phyloP scores from a whole-genome alignment of 768 basidiomycete species.

The Sporobolomyces phaffii region DNA sequence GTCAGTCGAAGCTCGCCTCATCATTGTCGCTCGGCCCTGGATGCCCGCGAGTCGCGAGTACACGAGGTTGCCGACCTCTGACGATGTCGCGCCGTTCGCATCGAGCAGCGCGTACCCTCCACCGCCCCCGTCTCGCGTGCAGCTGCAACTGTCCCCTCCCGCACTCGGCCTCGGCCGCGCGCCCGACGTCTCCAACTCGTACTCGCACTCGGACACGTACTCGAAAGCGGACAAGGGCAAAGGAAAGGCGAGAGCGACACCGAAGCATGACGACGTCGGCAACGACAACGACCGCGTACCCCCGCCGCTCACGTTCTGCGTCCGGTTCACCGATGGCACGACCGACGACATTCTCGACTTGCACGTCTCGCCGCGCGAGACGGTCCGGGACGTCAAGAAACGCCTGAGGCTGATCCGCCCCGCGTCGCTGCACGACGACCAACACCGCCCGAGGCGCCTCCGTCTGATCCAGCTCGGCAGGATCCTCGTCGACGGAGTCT shows the following conservation, averaged over 20 bases:
- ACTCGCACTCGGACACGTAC: not conserved
- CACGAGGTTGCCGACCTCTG: not conserved
- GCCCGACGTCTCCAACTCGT: too few relatives aligned
- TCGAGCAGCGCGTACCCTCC: not conserved
- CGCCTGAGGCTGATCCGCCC: slow-evolving; percentile 24
- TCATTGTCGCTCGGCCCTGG: too few relatives aligned
- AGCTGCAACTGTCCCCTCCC: not conserved
- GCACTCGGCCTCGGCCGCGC: too few relatives aligned
- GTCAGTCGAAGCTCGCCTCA: not conserved
- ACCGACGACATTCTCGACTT: slow-evolving; percentile 60
- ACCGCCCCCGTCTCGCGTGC: not conserved
- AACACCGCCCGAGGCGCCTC: slow-evolving; percentile 61
- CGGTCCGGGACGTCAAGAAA: slow-evolving; percentile 68
- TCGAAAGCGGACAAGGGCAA: not conserved
- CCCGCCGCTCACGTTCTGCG: slow-evolving; percentile 17
- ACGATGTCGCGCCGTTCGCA: not conserved
- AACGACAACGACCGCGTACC: not conserved
- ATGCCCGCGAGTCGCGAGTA: not conserved
- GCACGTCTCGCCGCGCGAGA: slow-evolving; percentile 59
- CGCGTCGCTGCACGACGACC: slow-evolving; percentile 55
- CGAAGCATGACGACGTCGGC: not conserved
- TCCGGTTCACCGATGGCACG: slow-evolving; percentile 83
- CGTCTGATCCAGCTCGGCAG: slow-evolving; percentile 85
- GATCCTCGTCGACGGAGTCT: slow-evolving; percentile 70
- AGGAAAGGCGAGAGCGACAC: not conserved